phyloP scores from a whole-genome alignment of 2,329 filamentous ascomycete genomes.

The Colletotrichum costaricense region DNA sequence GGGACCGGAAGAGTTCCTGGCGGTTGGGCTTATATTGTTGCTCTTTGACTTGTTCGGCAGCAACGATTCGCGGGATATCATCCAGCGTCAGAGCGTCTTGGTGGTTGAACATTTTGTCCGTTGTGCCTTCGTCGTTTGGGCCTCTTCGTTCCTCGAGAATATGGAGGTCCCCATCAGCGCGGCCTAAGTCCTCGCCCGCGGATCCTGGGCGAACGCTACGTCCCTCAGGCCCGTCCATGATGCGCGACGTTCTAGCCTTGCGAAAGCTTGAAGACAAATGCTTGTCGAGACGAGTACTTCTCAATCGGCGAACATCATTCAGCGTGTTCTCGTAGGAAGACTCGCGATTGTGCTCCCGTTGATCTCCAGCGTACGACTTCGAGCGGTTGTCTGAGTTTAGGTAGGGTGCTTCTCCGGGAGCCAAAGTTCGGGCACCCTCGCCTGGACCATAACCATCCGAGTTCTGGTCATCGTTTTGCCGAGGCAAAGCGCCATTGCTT shows the following conservation, averaged over 20 bases:
- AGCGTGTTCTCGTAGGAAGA: constrained; percentile 95
- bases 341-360: constrained; percentile 70
- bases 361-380: constrained; percentile 76
- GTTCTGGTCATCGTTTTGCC: constrained; percentile 78
- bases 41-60: constrained; percentile 93
- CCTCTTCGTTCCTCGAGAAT: constrained; percentile 80
- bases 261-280: constrained; percentile 93
- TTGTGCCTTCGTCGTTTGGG: constrained; percentile 73
- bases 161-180: constrained; percentile 70
- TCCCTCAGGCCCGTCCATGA: constrained; percentile 89
- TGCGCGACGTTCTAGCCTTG: constrained; percentile 88
- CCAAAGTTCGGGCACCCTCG: constrained; percentile 57
- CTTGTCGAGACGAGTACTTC: constrained; percentile 94
- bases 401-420: constrained; percentile 49
- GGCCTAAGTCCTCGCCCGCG: constrained; percentile 70
- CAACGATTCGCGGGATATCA: constrained; percentile 95
- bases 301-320: constrained; percentile 90
- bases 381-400: constrained; percentile 76
- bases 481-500: constrained; percentile 82
- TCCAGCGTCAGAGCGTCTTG: constrained; percentile 94
- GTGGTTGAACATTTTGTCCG: constrained; percentile 87
- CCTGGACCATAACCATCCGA: constrained; percentile 73
- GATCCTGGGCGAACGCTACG: constrained; percentile 76
- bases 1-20: constrained; percentile 71
- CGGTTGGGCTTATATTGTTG: constrained; percentile 80